phyloP scores from a whole-genome alignment of 768 basidiomycete species.

The Lactarius tabidus region DNA sequence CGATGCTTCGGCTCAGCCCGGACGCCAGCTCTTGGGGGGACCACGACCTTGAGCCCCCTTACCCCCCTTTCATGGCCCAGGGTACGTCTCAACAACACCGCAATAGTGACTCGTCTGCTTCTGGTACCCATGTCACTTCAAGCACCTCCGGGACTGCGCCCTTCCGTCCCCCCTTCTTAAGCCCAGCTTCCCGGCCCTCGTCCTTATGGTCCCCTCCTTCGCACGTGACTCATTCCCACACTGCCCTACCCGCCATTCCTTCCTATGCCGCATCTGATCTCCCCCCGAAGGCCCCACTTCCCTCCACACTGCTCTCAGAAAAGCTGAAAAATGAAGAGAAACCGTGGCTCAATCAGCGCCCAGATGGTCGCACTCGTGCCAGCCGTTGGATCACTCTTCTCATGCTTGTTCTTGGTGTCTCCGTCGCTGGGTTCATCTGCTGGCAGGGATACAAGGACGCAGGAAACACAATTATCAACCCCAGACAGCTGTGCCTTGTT shows the following conservation, averaged over 20 bases:
- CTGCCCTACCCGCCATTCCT: constrained; percentile 18
- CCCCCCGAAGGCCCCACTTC: constrained; percentile 27
- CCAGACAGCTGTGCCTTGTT: constrained; percentile 40
- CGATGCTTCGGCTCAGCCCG: constrained; percentile 30
- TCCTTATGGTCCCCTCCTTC: constrained; percentile 62
- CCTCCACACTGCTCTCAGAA: constrained; percentile 47
- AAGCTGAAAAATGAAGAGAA: constrained; percentile 50
- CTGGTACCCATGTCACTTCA: not conserved
- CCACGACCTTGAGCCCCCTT: constrained; percentile 19
- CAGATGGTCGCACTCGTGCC: constrained; percentile 41
- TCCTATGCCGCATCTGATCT: constrained; percentile 20
- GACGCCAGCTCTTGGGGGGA: constrained; percentile 17
- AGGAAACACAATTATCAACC: constrained; percentile 36
- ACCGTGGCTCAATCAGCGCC: constrained; percentile 41
- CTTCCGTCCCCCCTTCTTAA: constrained; percentile 67
- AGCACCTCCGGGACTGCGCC: not conserved
- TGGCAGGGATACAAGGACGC: constrained; percentile 39
- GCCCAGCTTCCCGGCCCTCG: constrained; percentile 63
- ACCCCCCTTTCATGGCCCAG: constrained; percentile 23
- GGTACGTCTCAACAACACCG: constrained; percentile 9
- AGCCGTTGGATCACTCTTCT: constrained; percentile 49
- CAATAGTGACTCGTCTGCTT: not conserved
- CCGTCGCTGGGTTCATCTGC: constrained; percentile 40
- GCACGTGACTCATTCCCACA: constrained; percentile 33
- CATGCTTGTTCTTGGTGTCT: constrained; percentile 41